A percentile compares a stretch with the other conserved stretches of the same genome.
phyloP scores from a whole-genome alignment of 345 rosid species.

The Aquilaria yunnanensis region DNA sequence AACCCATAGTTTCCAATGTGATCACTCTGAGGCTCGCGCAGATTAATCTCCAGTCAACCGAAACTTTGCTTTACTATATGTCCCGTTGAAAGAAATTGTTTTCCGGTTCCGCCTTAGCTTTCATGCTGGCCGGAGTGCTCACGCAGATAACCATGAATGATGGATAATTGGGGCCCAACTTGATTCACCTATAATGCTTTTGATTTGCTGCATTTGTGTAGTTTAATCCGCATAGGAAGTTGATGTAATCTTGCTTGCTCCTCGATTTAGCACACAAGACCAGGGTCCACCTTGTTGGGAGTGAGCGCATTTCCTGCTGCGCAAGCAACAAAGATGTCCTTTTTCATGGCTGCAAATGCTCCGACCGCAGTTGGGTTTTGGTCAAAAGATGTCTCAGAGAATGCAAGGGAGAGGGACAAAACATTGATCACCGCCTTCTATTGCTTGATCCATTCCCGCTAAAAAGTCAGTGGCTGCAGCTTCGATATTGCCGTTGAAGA shows the following conservation, averaged over 20 bases:
- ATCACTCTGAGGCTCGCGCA: constrained; percentile 26
- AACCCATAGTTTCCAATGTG: constrained; percentile 39
- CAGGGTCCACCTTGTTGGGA: constrained; percentile 13
- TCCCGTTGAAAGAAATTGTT: constrained; percentile 21
- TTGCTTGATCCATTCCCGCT: constrained; percentile 53
- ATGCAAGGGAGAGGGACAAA: constrained; percentile 33
- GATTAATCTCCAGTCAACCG: constrained; percentile 23
- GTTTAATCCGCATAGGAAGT: constrained; percentile 6
- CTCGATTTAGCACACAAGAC: constrained; percentile 2
- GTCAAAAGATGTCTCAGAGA: constrained; percentile 30
- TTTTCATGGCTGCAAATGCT: constrained; percentile 45
- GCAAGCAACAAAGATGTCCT: constrained; percentile 44
- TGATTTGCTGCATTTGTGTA: constrained; percentile 17
- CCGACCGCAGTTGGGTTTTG: constrained; percentile 45
- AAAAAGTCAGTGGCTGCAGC: constrained; percentile 35
- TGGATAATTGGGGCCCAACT: constrained; percentile 44
- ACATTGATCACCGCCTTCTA: constrained; percentile 44
- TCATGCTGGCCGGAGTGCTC: constrained; percentile 28
- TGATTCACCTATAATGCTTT: constrained; percentile 24
- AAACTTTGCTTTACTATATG: constrained; percentile 29
- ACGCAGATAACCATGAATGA: constrained; percentile 38
- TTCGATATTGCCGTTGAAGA: constrained; percentile 9
- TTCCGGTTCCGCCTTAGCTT: constrained; percentile 23
- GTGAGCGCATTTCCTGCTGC: constrained; percentile 31
- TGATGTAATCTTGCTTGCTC: constrained; percentile 1